Evolutionary conservation across 306 rosid species (phyloP), one percentile per base, ranked within the genome.

Genomic region (Amphicarpaea edgeworthii): DNA sequence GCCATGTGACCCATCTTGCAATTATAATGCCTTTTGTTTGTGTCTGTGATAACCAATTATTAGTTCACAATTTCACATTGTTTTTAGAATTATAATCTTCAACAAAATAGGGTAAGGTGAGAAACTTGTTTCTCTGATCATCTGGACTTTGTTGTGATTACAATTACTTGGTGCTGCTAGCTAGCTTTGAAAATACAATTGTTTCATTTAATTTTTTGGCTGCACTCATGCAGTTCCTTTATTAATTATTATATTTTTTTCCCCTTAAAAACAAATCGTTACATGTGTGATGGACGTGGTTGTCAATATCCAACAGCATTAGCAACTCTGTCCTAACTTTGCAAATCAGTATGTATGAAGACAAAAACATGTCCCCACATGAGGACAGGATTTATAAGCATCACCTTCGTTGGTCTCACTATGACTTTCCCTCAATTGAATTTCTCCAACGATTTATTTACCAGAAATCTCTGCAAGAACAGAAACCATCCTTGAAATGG

Each of bases 381-480:
- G 37, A 23, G 17, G 62, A 59, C 65, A 26, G 40, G 64, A 57
- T 38, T 57, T 15, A 24, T 1, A 24, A 24, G 28, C 28, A 24
- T 24, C 3, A 54, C n/a, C n/a, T n/a, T n/a, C n/a, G n/a, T n/a
- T n/a, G n/a, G n/a, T n/a, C n/a, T n/a, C 8, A 37, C n/a, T 34
- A 61, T 17, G 3, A 61, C 32, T 57, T 24, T 16, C 63, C 37
- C 63, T 11, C 63, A 11, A 57, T 12, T 12, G 63, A 57, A 23
- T 57, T 23, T 57, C 63, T 6, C 32, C 19, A 5, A 4, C 15
- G 2, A 55, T 9, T 42, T 65, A 45, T 74, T 88, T 76, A 90
- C 96, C 91, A 88, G 87, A 83, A 86, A 61, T 90, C 91, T 79
- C 88, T 83, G 71, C 96, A 90, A 72, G 93, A 88, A 82, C 96